Conservation (phyloP, 2,329 filamentous ascomycete genomes). For the Monilinia fructicola region DNA sequence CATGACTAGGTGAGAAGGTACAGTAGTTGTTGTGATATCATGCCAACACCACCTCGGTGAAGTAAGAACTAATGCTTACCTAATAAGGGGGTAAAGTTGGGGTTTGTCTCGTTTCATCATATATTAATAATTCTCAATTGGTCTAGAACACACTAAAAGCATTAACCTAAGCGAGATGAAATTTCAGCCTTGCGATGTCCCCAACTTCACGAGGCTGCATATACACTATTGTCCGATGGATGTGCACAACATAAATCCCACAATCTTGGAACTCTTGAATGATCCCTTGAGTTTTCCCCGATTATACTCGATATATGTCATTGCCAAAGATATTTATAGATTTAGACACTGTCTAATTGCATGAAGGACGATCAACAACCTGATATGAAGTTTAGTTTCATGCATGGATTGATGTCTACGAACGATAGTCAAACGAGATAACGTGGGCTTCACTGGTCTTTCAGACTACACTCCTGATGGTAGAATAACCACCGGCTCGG, state of each 20-base stretch:
- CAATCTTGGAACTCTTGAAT: no score
- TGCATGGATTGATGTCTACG: no score
- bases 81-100: background rate
- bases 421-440: background rate
- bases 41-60: background rate
- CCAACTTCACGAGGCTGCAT: background rate
- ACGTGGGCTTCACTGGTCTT: background rate
- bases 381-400: no score
- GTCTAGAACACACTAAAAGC: background rate
- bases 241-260: conserved; percentile 2
- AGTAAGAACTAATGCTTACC: background rate
- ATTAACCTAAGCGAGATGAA: background rate
- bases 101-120: background rate
- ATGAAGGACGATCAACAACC: no score
- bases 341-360: no score
- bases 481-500: no score
- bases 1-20: no score
- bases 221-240: background rate
- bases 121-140: background rate
- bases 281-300: no score
- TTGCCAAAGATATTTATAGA: no score
- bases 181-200: background rate
- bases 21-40: no score
- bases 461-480: background rate
- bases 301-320: no score